A percentile compares a stretch with the other conserved stretches of the same genome.
phyloP scores from a whole-genome alignment of 805 yeast species.

The Pichia exigua region DNA sequence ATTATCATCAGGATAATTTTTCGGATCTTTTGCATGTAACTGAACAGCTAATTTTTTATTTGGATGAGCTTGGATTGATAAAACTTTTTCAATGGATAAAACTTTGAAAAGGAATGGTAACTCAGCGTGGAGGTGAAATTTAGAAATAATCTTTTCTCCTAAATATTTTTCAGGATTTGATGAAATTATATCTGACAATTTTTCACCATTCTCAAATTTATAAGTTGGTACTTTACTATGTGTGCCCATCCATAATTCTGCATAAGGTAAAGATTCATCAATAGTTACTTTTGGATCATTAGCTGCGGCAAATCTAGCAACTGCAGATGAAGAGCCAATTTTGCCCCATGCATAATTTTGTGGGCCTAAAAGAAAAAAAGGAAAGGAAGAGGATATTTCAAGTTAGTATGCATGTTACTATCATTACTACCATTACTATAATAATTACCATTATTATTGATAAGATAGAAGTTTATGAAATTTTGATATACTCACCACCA shows the following conservation, averaged over 20 bases:
- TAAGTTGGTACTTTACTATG: slow-evolving; percentile 86
- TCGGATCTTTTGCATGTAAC: slow-evolving; percentile 77
- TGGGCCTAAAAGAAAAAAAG: slow-evolving; percentile 19
- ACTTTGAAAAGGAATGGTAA: slow-evolving; percentile 93
- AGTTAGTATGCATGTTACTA: slow-evolving; percentile 1
- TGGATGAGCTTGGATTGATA: slow-evolving; percentile 96
- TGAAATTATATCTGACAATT: slow-evolving; percentile 61
- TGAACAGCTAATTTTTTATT: slow-evolving; percentile 77
- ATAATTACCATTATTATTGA: neutral
- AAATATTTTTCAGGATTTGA: slow-evolving; percentile 50
- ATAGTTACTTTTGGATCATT: slow-evolving; percentile 56
- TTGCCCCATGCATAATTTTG: slow-evolving; percentile 46
- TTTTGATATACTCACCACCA: slow-evolving; percentile 24
- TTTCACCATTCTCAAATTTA: slow-evolving; percentile 38
- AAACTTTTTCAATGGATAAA: slow-evolving; percentile 83
- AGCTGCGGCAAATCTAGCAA: slow-evolving; percentile 74
- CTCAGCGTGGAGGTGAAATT: slow-evolving; percentile 58
- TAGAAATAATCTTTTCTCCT: slow-evolving; percentile 48
- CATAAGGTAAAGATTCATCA: slow-evolving; percentile 79
- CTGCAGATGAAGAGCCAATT: slow-evolving; percentile 76
- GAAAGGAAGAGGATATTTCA: neutral
- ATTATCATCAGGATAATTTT: slow-evolving; percentile 93
- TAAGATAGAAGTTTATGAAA: neutral
- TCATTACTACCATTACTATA: too few relatives aligned
- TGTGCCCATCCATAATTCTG: slow-evolving; percentile 99